Percentiles rank a stretch among this genome's conserved stretches.
Conservation (phyloP, 148 eudicot species). For the Heliamphora exappendiculata region DNA sequence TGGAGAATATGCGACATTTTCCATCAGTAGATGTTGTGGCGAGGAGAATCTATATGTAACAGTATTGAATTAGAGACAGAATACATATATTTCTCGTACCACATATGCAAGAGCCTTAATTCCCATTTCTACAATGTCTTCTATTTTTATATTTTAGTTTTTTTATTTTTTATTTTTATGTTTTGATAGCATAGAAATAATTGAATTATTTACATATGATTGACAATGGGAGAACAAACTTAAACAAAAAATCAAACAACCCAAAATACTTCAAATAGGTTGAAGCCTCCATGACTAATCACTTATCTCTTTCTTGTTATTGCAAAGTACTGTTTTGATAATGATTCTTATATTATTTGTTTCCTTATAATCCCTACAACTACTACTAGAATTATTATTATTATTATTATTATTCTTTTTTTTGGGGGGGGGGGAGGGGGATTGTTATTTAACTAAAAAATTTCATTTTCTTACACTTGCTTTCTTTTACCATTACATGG, state of each 20-base stretch:
- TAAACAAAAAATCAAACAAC: background rate
- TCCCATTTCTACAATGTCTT: background rate
- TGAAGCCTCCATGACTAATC: too few relatives aligned
- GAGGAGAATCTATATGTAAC: conserved; percentile 51
- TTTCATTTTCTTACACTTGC: too few relatives aligned
- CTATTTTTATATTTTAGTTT: background rate
- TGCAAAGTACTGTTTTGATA: too few relatives aligned
- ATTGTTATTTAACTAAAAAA: too few relatives aligned
- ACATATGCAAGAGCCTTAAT: background rate
- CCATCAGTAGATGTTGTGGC: conserved; percentile 99
- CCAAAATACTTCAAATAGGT: background rate
- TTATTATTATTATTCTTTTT: too few relatives aligned
- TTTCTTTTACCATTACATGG: too few relatives aligned
- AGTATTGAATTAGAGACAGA: background rate
- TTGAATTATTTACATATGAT: background rate
- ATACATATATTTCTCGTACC: background rate
- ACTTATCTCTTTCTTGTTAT: too few relatives aligned
- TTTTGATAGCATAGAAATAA: background rate
- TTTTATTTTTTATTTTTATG: background rate
- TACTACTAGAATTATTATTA: too few relatives aligned
- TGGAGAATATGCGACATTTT: conserved; percentile 91
- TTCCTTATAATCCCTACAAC: too few relatives aligned
- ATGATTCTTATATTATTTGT: too few relatives aligned
- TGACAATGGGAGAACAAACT: background rate
- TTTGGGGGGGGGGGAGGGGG: too few relatives aligned